Percentiles rank a stretch among this genome's conserved stretches.
phyloP scores from a whole-genome alignment of 2,329 filamentous ascomycete species.

The Cytospora leucostoma region DNA sequence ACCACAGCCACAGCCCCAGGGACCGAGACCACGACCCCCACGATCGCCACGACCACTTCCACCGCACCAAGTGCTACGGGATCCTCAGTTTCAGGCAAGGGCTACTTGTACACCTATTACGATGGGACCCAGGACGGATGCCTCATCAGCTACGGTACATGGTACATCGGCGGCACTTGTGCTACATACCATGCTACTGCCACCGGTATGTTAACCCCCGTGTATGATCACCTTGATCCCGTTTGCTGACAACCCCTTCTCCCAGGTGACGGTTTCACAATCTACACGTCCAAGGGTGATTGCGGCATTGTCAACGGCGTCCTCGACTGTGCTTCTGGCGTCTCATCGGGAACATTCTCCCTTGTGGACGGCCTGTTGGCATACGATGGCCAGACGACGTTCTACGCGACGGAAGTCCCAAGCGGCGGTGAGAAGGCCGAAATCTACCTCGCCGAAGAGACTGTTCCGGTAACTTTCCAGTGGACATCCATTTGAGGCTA shows the following conservation, averaged over 20 bases:
- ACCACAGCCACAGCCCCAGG: not conserved
- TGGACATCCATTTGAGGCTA: conserved; percentile 12
- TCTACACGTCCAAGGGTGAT: conserved; percentile 58
- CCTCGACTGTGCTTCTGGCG: conserved; percentile 56
- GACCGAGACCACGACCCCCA: conserved; percentile 34
- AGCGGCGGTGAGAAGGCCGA: conserved; percentile 6
- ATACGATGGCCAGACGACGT: conserved; percentile 22
- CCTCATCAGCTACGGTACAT: conserved; percentile 65
- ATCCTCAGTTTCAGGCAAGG: conserved; percentile 50
- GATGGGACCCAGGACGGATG: conserved; percentile 58
- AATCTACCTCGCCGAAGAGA: conserved; percentile 10
- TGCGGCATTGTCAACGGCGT: conserved; percentile 58
- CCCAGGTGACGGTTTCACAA: conserved; percentile 50
- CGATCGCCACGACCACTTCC: conserved; percentile 36
- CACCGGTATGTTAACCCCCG: conserved; percentile 30
- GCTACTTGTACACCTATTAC: conserved; percentile 59
- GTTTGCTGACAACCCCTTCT: not conserved
- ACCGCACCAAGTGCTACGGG: conserved; percentile 41
- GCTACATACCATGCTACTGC: conserved; percentile 62
- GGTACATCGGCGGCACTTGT: conserved; percentile 68
- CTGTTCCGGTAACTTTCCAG: conserved; percentile 19
- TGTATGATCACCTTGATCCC: too few relatives aligned
- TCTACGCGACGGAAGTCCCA: conserved; percentile 16
- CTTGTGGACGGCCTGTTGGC: conserved; percentile 18
- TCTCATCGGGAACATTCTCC: conserved; percentile 30